Evolutionary conservation across 2,329 filamentous ascomycete species (phyloP).

Genomic region (Cladosporium colombiae): DNA sequence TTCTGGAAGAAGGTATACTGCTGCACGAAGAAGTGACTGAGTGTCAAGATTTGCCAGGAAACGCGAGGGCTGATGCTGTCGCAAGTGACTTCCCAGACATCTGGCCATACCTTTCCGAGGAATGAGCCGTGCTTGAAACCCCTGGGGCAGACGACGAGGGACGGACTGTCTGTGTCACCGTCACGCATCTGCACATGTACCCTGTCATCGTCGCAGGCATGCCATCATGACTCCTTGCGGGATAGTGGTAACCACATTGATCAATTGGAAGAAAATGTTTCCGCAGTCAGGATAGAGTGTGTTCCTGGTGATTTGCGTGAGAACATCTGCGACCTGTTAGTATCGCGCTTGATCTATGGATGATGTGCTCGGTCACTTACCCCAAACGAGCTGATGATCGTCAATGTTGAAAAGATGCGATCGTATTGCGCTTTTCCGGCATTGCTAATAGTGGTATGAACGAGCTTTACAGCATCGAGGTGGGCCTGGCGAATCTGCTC

Average conservation of each 20-base stretch:
- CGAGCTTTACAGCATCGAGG: background rate
- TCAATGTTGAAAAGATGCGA: background rate
- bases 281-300: background rate
- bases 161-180: background rate
- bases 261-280: background rate
- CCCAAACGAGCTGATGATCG: background rate
- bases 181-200: background rate
- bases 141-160: background rate
- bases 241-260: background rate
- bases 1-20: background rate
- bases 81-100: background rate
- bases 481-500: background rate
- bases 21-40: background rate
- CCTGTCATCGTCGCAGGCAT: background rate
- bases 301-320: background rate
- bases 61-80: background rate
- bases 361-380: background rate
- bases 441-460: background rate
- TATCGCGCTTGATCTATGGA: background rate
- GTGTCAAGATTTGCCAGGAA: background rate
- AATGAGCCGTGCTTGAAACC: background rate
- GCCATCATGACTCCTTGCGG: background rate
- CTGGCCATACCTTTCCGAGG: background rate
- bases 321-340: background rate
- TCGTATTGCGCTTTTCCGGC: background rate